Evolutionary conservation across 2,329 filamentous ascomycete genomes (phyloP), one percentile per base, ranked within the genome.

Genomic region (Calonectria henricotiae): DNA sequence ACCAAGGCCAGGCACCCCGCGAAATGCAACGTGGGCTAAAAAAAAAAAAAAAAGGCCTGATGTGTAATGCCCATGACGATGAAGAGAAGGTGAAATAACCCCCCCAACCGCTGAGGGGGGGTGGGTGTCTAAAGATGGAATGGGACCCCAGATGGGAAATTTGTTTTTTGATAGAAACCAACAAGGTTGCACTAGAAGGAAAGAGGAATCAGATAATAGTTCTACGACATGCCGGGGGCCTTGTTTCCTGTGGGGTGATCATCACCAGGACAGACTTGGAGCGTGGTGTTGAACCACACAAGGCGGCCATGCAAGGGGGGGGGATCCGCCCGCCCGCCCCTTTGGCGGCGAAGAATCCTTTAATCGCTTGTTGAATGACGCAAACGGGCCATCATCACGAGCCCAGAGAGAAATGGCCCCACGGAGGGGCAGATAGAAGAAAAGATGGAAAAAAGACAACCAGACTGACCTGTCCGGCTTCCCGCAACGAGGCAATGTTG

Each of bases 41-140:
- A 64, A 60, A 70, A 68, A 74, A 74, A 77, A 77, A 68, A 74
- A 20, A 77, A 77, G 76, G 75, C 68, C 73, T 77, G 76, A 77
- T 76, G 43, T 13, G 35, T 3, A 37, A 47, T 37, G 41, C 35
- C 58, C 13, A 49, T 61, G 62, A 43, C 62, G 27, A 43, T 64
- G 35, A 27, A 23, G 13, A n/a, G n/a, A n/a, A 15, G 20, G 7
- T 8, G 27, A 39, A 51, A 32, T 67, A 51, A 47, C 54, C 65
- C 30, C 63, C 27, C 58, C 41, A 44, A 15, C 23, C 43, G 20
- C 17, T 12, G 20, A 12, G n/a, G 15, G 20, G 11, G 11, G n/a
- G 37, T 13, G 15, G 39, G 35, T 37, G 17, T 30, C 11, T 7
- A n/a, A 32, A 13, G 25, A 61, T 20, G 4, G 37, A 39, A 9